phyloP scores from a whole-genome alignment of 768 basidiomycete genomes.

The Suillus placidus region DNA sequence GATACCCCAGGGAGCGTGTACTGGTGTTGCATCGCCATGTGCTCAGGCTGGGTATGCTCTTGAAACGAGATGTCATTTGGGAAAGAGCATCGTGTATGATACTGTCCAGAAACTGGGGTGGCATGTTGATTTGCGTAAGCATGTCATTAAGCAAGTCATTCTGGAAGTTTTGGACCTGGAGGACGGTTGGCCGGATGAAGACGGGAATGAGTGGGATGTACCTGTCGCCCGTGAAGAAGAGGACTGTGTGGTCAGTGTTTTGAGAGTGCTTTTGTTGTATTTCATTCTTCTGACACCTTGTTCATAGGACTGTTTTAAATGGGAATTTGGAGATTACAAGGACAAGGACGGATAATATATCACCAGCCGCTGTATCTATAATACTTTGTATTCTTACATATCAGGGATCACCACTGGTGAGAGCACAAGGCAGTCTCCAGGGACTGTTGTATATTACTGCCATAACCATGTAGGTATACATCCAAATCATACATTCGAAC shows the following conservation, averaged over 20 bases:
- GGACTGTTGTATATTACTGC: not conserved
- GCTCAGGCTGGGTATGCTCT: constrained; percentile 68
- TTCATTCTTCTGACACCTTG: constrained; percentile 4
- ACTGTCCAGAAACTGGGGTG: constrained; percentile 65
- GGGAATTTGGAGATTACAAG: constrained; percentile 66
- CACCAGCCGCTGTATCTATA: not conserved
- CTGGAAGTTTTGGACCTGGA: constrained; percentile 54
- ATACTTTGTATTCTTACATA: constrained; percentile 11
- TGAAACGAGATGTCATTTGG: constrained; percentile 64
- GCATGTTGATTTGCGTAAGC: constrained; percentile 57
- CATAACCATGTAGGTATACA: not conserved
- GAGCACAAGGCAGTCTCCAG: not conserved
- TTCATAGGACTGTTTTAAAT: constrained; percentile 73
- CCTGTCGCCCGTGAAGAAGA: constrained; percentile 61
- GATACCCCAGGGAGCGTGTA: constrained; percentile 62
- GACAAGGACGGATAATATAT: constrained; percentile 11
- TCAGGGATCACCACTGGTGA: no score
- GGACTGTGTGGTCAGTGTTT: constrained; percentile 58
- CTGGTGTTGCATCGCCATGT: constrained; percentile 52
- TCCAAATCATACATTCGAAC: not conserved
- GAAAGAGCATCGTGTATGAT: constrained; percentile 66
- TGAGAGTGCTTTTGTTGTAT: not conserved
- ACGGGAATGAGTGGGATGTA: constrained; percentile 48
- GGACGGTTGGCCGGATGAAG: constrained; percentile 40
- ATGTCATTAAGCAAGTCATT: constrained; percentile 58